These are phyloP conservation scores for Inga oerstediana DNA, from an alignment of 306 rosid genomes.

Conservation along the genomic window DNA sequence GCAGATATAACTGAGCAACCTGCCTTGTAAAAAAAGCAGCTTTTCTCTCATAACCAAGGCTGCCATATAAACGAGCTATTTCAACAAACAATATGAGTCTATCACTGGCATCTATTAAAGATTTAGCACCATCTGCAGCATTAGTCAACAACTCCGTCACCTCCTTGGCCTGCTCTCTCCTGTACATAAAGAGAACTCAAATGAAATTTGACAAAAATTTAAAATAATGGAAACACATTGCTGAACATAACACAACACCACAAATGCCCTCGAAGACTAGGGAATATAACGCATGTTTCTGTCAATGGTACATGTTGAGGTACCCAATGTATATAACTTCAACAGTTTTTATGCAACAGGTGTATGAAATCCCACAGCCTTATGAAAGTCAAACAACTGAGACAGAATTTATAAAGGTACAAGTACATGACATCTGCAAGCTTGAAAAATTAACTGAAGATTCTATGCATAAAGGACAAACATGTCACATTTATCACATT, in stretches of 20 bases:
- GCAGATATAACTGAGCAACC: conserved; percentile 96
- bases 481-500: conserved; percentile 14
- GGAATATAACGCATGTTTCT: neutral
- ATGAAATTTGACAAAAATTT: conserved; percentile 8
- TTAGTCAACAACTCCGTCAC: conserved; percentile 85
- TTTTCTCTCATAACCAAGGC: conserved; percentile 92
- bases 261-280: conserved; percentile 13
- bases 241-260: conserved; percentile 5
- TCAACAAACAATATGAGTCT: conserved; percentile 82
- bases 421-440: conserved; percentile 5
- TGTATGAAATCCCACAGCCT: neutral
- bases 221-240: conserved; percentile 17
- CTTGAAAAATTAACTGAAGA: conserved; percentile 12
- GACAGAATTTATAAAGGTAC: conserved; percentile 8
- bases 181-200: conserved; percentile 41
- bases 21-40: conserved; percentile 97
- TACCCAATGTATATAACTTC: conserved; percentile 6
- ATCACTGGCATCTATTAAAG: conserved; percentile 94
- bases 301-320: conserved; percentile 2
- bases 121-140: conserved; percentile 98
- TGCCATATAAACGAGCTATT: conserved; percentile 95
- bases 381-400: conserved; percentile 12
- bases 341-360: conserved; percentile 20
- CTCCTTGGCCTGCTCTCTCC: conserved; percentile 94
- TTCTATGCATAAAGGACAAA: conserved; percentile 21